Percentiles rank a stretch among this genome's conserved stretches.
Evolutionary conservation across 108 stramenopile genomes (phyloP).

Genomic region (Thalassiosira profunda): DNA sequence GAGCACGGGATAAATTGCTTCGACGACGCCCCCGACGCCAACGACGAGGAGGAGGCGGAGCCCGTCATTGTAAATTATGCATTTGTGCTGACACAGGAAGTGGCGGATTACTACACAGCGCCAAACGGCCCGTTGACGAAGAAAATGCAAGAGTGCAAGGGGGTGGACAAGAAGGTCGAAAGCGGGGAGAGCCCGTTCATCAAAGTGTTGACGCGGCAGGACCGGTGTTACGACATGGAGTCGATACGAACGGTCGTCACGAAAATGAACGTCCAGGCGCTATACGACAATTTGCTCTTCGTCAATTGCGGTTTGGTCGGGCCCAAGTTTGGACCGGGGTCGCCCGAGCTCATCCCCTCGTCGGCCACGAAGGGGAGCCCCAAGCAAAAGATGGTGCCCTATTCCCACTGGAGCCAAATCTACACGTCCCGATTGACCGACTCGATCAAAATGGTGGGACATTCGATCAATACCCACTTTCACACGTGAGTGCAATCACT

Average conservation of each 20-base stretch:
- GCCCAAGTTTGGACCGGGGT: constrained; percentile 45
- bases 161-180: background rate
- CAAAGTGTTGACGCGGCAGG: constrained; percentile 31
- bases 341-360: constrained; percentile 30
- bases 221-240: constrained; percentile 52
- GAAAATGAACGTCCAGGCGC: constrained; percentile 24
- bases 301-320: constrained; percentile 46
- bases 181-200: constrained; percentile 17
- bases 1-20: constrained; percentile 55
- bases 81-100: constrained; percentile 39
- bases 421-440: constrained; percentile 43
- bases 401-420: constrained; percentile 39
- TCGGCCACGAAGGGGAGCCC: constrained; percentile 10
- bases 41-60: background rate
- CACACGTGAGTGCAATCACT: too few relatives aligned
- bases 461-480: constrained; percentile 50
- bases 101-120: constrained; percentile 30
- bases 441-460: constrained; percentile 47
- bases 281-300: constrained; percentile 40
- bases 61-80: constrained; percentile 30
- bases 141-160: constrained; percentile 27
- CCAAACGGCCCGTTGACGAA: constrained; percentile 26
- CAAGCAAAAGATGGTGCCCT: constrained; percentile 7
- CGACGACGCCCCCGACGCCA: too few relatives aligned
- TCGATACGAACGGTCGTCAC: constrained; percentile 26